Evolutionary conservation across 2,329 filamentous ascomycete species (phyloP).

Genomic region (Diaporthe sp.): DNA sequence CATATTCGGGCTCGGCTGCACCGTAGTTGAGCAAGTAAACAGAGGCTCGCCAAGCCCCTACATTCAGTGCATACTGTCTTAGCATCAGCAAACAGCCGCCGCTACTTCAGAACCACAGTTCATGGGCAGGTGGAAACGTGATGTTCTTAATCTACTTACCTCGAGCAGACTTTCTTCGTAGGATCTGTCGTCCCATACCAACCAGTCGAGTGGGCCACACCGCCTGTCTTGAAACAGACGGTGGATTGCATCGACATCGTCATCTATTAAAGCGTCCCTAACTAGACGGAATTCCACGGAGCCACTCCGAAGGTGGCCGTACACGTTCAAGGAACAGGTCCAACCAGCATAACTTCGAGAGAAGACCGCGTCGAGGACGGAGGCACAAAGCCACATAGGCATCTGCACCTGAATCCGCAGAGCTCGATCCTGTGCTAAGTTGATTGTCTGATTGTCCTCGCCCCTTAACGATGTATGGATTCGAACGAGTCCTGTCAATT

Average conservation of each 20-base stretch:
- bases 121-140: neutral
- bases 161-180: neutral
- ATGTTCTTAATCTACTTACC: neutral
- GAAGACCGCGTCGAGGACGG: neutral
- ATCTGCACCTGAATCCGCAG: neutral
- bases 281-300: neutral
- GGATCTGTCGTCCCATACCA: neutral
- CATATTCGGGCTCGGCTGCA: neutral
- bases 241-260: neutral
- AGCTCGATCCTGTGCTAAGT: neutral
- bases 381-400: neutral
- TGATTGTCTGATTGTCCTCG: neutral
- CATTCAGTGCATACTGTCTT: accelerated
- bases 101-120: neutral
- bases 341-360: neutral
- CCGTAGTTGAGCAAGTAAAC: neutral
- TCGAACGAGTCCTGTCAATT: neutral
- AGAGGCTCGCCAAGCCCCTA: neutral
- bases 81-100: neutral
- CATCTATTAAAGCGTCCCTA: accelerated
- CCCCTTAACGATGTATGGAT: neutral
- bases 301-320: accelerated
- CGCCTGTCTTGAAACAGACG: neutral
- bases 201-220: neutral
- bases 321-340: neutral